These are phyloP conservation scores for Fusarium nurragi DNA, from an alignment of 2,329 filamentous ascomycete genomes.

Conservation along the genomic window DNA sequence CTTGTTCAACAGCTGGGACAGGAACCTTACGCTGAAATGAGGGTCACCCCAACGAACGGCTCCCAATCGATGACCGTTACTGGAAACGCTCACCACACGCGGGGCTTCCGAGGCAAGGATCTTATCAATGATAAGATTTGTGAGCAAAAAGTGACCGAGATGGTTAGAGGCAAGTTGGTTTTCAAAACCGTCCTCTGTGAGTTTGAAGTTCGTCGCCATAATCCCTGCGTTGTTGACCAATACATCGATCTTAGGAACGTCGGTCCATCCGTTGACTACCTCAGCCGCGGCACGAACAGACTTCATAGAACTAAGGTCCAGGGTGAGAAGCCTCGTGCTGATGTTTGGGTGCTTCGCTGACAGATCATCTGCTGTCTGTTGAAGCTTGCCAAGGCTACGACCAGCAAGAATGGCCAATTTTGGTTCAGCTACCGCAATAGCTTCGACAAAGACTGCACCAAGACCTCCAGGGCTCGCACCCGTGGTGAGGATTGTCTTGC, in stretches of 20 bases:
- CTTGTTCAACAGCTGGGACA: rapidly evolving
- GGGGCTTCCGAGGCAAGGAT: not conserved
- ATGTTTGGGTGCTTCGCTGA: not conserved
- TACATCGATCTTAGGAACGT: conserved; percentile 2
- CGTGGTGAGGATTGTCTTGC: conserved; percentile 11
- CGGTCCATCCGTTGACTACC: not conserved
- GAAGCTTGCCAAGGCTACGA: conserved; percentile 4
- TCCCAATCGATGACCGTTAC: conserved; percentile 2
- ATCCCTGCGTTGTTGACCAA: conserved; percentile 12
- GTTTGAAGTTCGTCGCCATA: conserved; percentile 14
- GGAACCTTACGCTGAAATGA: not conserved
- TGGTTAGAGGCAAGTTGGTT: conserved; percentile 15
- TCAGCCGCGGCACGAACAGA: conserved; percentile 6
- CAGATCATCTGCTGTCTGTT: conserved; percentile 3
- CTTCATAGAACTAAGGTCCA: conserved; percentile 1
- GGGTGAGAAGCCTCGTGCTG: not conserved
- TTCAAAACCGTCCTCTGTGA: conserved; percentile 12
- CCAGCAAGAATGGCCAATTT: conserved; percentile 1
- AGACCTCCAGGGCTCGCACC: conserved; percentile 14
- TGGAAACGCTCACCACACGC: conserved; percentile 15
- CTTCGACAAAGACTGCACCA: not conserved
- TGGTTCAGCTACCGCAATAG: conserved; percentile 2
- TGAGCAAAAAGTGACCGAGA: conserved; percentile 14
- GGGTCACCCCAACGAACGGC: conserved; percentile 15
- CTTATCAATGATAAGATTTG: conserved; percentile 1